Evolutionary conservation across 2,329 filamentous ascomycete species (phyloP), one percentile per base, ranked within the genome.

Genomic region (Fusarium sacchari): DNA sequence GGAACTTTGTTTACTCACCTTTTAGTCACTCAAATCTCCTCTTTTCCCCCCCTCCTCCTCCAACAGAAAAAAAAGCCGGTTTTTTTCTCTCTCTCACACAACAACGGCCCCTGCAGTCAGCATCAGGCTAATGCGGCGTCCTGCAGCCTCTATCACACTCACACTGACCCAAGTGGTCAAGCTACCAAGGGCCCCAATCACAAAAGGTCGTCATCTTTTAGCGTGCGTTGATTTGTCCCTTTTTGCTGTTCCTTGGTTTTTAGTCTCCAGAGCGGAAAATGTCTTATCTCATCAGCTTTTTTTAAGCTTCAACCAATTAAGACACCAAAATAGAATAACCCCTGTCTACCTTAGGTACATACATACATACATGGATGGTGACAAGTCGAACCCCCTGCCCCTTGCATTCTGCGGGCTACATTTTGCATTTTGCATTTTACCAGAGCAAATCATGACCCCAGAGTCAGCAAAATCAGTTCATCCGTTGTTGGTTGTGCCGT

Each of bases 81-180:
- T 28, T 28, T 40, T 42, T 28, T 56, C 37, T 47, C 30, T 28
- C 43, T 28, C 40, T 63, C 36, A 49, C 37, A 18, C 40, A 10
- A 8, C 37, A 32, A 47, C 50, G 68, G 69, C 67, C 69, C 69
- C 63, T 71, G 68, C 57, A 72, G 69, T 72, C 55, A 71, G 63
- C 57, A 71, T 53, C 47, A 55, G 36, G 52, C 65, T 69, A 69
- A 69, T 68, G 66, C 64, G 32, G 42, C 36, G 32, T 10, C 5
- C 53, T 68, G 68, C 50, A 37, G 50, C 50, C 50, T 53, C 50
- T 37, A 53, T 53, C 50, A 53, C 50, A 39, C 50, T 39, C 50
- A 39, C 50, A 28, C 50, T 71, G 52, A 59, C 40, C 28, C n/a
- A 20, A 10, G 6, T 53, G 58, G n/a, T n/a, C n/a, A n/a, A n/a